A percentile compares a stretch with the other conserved stretches of the same genome.
Conservation (phyloP, 148 eudicot species). For the Fagopyrum tataricum region DNA sequence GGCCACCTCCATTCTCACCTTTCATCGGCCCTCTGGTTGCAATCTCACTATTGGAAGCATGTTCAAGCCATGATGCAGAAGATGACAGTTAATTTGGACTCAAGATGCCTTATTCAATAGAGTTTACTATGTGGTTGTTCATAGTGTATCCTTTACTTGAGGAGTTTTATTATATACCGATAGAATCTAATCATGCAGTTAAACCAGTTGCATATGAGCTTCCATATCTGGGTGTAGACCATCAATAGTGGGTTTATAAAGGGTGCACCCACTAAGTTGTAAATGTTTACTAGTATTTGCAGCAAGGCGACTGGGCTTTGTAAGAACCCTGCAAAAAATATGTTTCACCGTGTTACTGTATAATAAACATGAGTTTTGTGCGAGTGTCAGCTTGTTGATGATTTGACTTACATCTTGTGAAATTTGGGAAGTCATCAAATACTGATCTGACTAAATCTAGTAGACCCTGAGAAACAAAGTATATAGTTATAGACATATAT, state of each 20-base stretch:
- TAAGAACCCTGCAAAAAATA: constrained; percentile 54
- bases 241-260: constrained; percentile 47
- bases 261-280: constrained; percentile 34
- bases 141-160: constrained; percentile 6
- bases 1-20: constrained; percentile 62
- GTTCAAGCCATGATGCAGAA: constrained; percentile 31
- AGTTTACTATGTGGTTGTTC: constrained; percentile 5
- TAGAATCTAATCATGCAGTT: constrained; percentile 23
- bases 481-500: not conserved
- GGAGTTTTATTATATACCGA: constrained; percentile 21
- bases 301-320: constrained; percentile 50
- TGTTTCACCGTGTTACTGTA: not conserved
- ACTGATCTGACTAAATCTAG: constrained; percentile 46
- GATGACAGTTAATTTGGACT: constrained; percentile 23
- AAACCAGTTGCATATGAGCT: constrained; percentile 18
- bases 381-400: not conserved
- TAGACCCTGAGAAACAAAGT: constrained; percentile 32
- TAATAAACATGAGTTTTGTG: not conserved
- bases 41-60: constrained; percentile 36
- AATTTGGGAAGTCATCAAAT: constrained; percentile 66
- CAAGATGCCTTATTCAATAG: too few relatives aligned
- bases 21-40: constrained; percentile 48
- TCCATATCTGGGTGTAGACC: constrained; percentile 38
- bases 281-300: constrained; percentile 29
- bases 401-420: constrained; percentile 51